Conservation (phyloP, 2,329 filamentous ascomycete genomes). For the Aphanocladium album region DNA sequence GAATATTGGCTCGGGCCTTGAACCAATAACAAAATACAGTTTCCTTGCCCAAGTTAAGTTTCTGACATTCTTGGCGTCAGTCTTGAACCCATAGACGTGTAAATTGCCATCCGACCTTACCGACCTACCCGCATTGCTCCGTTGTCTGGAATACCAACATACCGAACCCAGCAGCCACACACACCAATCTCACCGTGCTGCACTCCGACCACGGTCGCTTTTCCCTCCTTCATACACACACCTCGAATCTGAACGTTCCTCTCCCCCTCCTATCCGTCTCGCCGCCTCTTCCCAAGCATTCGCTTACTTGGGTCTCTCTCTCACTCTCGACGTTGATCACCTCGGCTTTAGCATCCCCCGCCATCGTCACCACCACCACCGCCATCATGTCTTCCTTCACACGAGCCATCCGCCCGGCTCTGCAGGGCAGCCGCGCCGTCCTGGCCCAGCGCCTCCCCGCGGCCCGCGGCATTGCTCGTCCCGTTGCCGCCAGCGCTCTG, state of each 20-base stretch:
- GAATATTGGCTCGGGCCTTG: no score
- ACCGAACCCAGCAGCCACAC: conserved; percentile 8
- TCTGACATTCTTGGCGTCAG: no score
- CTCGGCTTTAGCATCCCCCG: not conserved
- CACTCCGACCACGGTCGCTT: not conserved
- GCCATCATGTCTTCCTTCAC: conserved; percentile 49
- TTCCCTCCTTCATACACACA: not conserved
- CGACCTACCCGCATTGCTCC: not conserved
- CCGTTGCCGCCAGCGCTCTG: conserved; percentile 21
- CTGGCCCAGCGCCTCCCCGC: conserved; percentile 27
- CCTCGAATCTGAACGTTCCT: not conserved
- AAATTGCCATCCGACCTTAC: no score
- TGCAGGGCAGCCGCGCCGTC: conserved; percentile 42
- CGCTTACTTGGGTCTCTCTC: not conserved
- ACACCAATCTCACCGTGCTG: conserved; percentile 1
- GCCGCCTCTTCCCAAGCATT: not conserved
- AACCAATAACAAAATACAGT: no score
- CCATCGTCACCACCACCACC: conserved; percentile 29
- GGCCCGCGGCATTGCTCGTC: conserved; percentile 17
- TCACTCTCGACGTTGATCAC: not conserved
- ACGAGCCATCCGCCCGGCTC: conserved; percentile 46
- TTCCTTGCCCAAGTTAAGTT: no score
- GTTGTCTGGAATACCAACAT: not conserved
- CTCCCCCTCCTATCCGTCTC: not conserved
- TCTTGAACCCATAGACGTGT: no score